Evolutionary conservation across 2,329 filamentous ascomycete genomes (phyloP).

Genomic region (Diaporthe longicolla): DNA sequence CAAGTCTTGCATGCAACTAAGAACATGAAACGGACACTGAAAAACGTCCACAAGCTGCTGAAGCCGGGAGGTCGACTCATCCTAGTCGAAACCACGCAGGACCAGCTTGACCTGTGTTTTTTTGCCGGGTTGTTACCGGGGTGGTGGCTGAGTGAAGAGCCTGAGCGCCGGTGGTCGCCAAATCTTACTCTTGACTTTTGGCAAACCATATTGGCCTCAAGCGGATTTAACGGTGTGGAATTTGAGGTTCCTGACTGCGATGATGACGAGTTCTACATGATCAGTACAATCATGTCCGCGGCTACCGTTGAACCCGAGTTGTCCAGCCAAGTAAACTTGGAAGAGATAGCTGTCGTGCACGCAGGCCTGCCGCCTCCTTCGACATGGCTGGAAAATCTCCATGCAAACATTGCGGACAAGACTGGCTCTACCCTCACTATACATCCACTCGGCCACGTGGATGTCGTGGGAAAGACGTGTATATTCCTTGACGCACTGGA

Average conservation of each 20-base stretch:
- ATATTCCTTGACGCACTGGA: too few relatives aligned
- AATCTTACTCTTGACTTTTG: constrained; percentile 46
- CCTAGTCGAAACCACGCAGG: constrained; percentile 42
- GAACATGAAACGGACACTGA: constrained; percentile 48
- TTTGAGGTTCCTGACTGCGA: constrained; percentile 15
- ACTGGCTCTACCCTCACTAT: too few relatives aligned
- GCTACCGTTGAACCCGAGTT: too few relatives aligned
- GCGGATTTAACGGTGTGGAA: constrained; percentile 21
- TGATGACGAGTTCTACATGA: too few relatives aligned
- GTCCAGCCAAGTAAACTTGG: too few relatives aligned
- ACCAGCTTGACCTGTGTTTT: constrained; percentile 40
- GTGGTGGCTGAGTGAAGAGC: constrained; percentile 52
- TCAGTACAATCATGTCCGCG: too few relatives aligned
- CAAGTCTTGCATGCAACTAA: constrained; percentile 51
- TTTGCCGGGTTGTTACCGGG: constrained; percentile 49
- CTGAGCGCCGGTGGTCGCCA: constrained; percentile 40
- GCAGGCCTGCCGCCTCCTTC: too few relatives aligned
- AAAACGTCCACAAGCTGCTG: constrained; percentile 30
- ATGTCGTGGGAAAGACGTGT: too few relatives aligned
- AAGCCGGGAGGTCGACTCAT: constrained; percentile 3
- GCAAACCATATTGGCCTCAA: constrained; percentile 41
- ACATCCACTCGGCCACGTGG: too few relatives aligned
- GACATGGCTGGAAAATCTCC: too few relatives aligned
- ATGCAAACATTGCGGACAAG: too few relatives aligned
- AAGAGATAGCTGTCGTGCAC: too few relatives aligned